A percentile compares a stretch with the other conserved stretches of the same genome.
Conservation (phyloP, 129 eudicot genomes). For the Oenanthe sinensis region DNA sequence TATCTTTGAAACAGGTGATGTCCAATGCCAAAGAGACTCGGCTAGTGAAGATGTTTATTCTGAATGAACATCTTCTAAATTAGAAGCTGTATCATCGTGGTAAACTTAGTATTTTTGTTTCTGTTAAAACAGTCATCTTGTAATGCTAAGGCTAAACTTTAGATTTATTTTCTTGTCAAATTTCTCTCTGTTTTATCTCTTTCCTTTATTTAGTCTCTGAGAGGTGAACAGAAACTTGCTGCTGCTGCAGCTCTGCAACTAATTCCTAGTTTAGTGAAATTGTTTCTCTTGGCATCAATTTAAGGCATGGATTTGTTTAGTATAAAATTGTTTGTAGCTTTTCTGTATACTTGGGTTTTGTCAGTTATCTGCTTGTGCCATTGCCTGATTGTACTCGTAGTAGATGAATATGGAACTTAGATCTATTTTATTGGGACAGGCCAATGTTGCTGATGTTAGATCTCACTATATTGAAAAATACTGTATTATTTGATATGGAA, state of each 20-base stretch:
- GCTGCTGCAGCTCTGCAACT: conserved; percentile 1
- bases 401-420: too few species aligned
- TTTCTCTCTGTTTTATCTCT: background rate
- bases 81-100: conserved; percentile 13
- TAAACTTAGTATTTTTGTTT: background rate
- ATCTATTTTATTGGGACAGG: too few species aligned
- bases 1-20: conserved; percentile 15
- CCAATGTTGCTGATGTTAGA: background rate
- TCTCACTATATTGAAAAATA: too few species aligned
- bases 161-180: background rate
- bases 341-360: background rate
- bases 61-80: background rate
- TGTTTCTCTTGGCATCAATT: background rate
- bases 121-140: background rate
- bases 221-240: background rate
- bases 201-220: background rate
- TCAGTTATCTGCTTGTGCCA: background rate
- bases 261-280: background rate
- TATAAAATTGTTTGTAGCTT: background rate
- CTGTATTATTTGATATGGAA: too few species aligned
- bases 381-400: too few species aligned
- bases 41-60: conserved; percentile 19
- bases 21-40: conserved; percentile 12
- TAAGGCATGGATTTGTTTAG: background rate
- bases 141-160: background rate